Conservation (phyloP, 1,139 yeast species). For the Suhomyces coccinellae region DNA sequence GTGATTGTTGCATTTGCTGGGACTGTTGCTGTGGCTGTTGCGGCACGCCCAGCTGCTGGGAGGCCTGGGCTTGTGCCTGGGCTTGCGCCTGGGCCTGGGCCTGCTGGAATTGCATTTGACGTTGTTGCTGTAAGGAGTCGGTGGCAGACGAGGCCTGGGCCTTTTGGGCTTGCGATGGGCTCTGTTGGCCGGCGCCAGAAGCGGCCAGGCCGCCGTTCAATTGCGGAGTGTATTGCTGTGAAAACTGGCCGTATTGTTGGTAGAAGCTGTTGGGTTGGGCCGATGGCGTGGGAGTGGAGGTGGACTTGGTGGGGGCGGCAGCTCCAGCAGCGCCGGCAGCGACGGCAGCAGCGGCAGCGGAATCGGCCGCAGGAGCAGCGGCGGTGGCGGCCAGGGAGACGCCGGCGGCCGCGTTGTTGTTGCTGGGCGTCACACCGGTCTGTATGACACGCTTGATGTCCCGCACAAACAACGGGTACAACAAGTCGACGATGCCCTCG, state of each 20-base stretch:
- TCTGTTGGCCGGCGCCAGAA: slow-evolving; percentile 12
- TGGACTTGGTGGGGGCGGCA: slow-evolving; percentile 16
- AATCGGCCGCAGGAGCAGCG: slow-evolving; percentile 15
- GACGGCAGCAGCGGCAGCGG: slow-evolving; percentile 16
- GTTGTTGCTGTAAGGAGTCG: slow-evolving; percentile 14
- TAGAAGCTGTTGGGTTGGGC: slow-evolving; percentile 22
- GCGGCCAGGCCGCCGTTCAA: slow-evolving; percentile 16
- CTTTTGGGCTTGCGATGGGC: slow-evolving; percentile 10
- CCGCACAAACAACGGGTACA: slow-evolving; percentile 85
- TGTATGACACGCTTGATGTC: slow-evolving; percentile 75
- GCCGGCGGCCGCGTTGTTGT: slow-evolving; percentile 13
- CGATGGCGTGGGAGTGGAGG: slow-evolving; percentile 17
- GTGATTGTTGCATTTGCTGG: slow-evolving; percentile 15
- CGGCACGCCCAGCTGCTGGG: slow-evolving; percentile 14
- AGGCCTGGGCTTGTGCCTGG: slow-evolving; percentile 11
- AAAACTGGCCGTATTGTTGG: slow-evolving; percentile 22
- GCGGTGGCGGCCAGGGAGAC: slow-evolving; percentile 10
- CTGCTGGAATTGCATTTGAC: slow-evolving; percentile 18
- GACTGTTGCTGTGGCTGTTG: slow-evolving; percentile 14
- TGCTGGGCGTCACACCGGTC: slow-evolving; percentile 47
- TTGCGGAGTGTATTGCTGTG: slow-evolving; percentile 18
- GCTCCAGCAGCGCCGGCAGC: slow-evolving; percentile 16
- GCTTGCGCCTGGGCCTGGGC: slow-evolving; percentile 16
- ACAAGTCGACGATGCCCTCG: slow-evolving; percentile 80
- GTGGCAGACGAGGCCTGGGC: slow-evolving; percentile 3